A percentile compares a stretch with the other conserved stretches of the same genome.
Conservation (phyloP, 2,329 filamentous ascomycete genomes). For the Diaporthe sp. region DNA sequence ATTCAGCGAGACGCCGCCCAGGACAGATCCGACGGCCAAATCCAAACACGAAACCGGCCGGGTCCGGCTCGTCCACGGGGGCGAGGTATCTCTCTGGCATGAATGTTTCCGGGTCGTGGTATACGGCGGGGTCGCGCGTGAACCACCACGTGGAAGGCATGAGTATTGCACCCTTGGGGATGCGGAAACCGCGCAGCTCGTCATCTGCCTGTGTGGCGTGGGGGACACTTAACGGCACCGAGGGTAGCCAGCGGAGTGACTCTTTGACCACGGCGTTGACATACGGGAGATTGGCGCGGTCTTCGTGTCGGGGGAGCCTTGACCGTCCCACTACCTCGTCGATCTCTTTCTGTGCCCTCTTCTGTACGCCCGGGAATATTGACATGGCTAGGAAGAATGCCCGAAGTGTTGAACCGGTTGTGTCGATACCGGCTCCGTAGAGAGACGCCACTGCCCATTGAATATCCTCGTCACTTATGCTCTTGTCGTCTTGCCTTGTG, state of each 20-base stretch:
- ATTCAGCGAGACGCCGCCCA: constrained; percentile 16
- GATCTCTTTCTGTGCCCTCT: constrained; percentile 44
- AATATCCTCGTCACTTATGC: constrained; percentile 20
- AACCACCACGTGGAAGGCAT: constrained; percentile 16
- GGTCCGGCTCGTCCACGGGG: constrained; percentile 4
- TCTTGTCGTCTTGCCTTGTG: background rate
- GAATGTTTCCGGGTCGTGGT: constrained; percentile 22
- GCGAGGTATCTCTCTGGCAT: constrained; percentile 36
- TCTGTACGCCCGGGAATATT: constrained; percentile 55
- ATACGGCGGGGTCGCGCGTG: constrained; percentile 26
- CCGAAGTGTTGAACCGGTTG: constrained; percentile 8
- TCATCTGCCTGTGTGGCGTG: constrained; percentile 47
- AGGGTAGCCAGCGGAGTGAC: constrained; percentile 8
- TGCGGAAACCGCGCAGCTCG: constrained; percentile 11
- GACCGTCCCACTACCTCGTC: constrained; percentile 39
- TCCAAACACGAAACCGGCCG: constrained; percentile 9
- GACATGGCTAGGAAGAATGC: constrained; percentile 58
- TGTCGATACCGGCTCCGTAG: constrained; percentile 19
- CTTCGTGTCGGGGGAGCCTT: background rate
- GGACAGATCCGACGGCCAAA: constrained; percentile 34
- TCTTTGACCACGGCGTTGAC: constrained; percentile 29
- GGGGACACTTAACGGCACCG: constrained; percentile 46
- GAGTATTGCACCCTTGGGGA: constrained; percentile 22
- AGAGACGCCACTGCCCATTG: background rate
- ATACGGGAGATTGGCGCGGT: constrained; percentile 26